Percentiles rank a stretch among this genome's conserved stretches.
phyloP scores from a whole-genome alignment of 805 yeast species.

The Teunomyces atbi region DNA sequence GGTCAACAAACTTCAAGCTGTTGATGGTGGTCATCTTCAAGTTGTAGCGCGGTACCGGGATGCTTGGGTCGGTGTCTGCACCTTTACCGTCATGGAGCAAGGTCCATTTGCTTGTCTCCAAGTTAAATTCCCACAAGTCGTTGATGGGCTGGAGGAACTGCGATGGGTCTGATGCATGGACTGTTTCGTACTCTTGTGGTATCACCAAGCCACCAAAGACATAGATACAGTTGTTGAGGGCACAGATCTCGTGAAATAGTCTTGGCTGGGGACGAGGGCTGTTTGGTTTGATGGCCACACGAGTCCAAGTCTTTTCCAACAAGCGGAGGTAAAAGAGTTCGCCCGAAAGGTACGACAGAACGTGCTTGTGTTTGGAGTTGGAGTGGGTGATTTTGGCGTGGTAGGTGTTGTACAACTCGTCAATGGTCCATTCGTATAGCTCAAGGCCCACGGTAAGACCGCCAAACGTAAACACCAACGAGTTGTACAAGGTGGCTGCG shows the following conservation, averaged over 20 bases:
- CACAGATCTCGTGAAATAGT: slow-evolving; percentile 57
- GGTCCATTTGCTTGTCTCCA: slow-evolving; percentile 52
- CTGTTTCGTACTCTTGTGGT: slow-evolving; percentile 12
- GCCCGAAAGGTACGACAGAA: slow-evolving; percentile 50
- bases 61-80: slow-evolving; percentile 15
- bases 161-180: slow-evolving; percentile 34
- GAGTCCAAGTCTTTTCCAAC: slow-evolving; percentile 57
- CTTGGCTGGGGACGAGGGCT: slow-evolving; percentile 43
- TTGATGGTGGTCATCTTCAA: slow-evolving; percentile 49
- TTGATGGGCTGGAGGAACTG: slow-evolving; percentile 43
- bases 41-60: slow-evolving; percentile 46
- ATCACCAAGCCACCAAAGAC: slow-evolving; percentile 64
- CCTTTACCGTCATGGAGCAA: slow-evolving; percentile 40
- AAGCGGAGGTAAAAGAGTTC: slow-evolving; percentile 62
- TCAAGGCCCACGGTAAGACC: slow-evolving; percentile 63
- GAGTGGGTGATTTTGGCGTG: slow-evolving; percentile 23
- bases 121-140: slow-evolving; percentile 69
- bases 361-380: slow-evolving; percentile 23
- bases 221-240: slow-evolving; percentile 50
- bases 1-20: slow-evolving; percentile 35
- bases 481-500: slow-evolving; percentile 54
- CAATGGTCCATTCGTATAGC: slow-evolving; percentile 36
- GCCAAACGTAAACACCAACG: slow-evolving; percentile 64
- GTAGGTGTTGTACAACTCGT: slow-evolving; percentile 40
- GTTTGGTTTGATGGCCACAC: slow-evolving; percentile 24